phyloP scores from a whole-genome alignment of 495 filamentous ascomycete species.

The Viridothelium virens region DNA sequence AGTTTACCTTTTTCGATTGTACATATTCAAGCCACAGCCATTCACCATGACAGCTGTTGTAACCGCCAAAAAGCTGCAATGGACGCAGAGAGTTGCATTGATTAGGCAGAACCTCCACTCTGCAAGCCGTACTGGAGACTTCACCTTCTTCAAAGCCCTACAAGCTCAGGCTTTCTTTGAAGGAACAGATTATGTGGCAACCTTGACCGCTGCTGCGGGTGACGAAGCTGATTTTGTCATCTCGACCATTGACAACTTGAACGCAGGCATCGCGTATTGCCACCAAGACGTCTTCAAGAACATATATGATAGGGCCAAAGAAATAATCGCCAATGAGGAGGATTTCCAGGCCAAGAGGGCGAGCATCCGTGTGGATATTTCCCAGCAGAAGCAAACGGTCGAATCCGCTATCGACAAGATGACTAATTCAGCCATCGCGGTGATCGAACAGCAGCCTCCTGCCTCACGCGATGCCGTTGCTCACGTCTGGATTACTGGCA shows the following conservation, averaged over 20 bases:
- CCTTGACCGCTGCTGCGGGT: constrained; percentile 26
- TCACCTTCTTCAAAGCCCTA: constrained; percentile 36
- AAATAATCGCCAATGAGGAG: constrained; percentile 19
- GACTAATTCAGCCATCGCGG: constrained; percentile 28
- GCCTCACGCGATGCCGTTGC: constrained; percentile 28
- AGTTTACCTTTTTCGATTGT: not conserved
- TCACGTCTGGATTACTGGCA: constrained; percentile 33
- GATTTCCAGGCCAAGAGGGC: constrained; percentile 14
- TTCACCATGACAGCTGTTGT: not conserved
- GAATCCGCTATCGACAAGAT: constrained; percentile 37
- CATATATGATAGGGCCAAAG: constrained; percentile 33
- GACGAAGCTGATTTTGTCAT: constrained; percentile 33
- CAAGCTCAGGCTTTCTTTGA: constrained; percentile 31
- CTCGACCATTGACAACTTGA: constrained; percentile 34
- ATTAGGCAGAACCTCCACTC: constrained; percentile 35
- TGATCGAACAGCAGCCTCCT: constrained; percentile 31
- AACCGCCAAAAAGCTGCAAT: constrained; percentile 29
- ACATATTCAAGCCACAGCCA: not conserved
- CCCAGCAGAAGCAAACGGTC: constrained; percentile 32
- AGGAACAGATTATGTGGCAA: constrained; percentile 33
- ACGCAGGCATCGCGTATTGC: constrained; percentile 34
- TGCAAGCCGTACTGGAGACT: constrained; percentile 33
- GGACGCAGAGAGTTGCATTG: constrained; percentile 34
- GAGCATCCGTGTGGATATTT: constrained; percentile 31
- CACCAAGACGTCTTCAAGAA: constrained; percentile 37